These are phyloP conservation scores for Phyllosticta ampelicida DNA, from an alignment of 2,329 filamentous ascomycete genomes.

Conservation along the genomic window DNA sequence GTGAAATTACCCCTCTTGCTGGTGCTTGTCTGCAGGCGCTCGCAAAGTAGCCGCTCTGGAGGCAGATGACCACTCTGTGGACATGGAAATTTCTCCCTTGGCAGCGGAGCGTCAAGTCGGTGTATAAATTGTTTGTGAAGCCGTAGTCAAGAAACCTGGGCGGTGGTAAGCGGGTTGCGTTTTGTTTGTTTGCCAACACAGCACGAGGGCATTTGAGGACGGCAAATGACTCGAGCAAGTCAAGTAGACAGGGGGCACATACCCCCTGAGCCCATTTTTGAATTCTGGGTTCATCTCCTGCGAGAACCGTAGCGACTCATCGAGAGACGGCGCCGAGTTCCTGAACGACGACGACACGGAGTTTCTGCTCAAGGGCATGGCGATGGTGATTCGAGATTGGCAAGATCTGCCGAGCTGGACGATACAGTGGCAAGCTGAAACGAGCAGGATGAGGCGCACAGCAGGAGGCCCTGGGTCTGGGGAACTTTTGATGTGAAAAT, in stretches of 20 bases:
- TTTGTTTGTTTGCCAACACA: not conserved
- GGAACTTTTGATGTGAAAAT: not conserved
- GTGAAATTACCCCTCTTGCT: not conserved
- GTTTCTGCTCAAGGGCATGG: not conserved
- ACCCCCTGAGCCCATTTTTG: not conserved
- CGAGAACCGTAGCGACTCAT: not conserved
- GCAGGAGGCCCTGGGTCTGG: not conserved
- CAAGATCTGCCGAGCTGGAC: not conserved
- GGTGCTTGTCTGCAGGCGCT: not conserved
- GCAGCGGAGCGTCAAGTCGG: not conserved
- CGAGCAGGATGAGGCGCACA: not conserved
- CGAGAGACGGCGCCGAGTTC: not conserved
- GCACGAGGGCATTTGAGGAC: not conserved
- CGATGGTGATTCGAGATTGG: not conserved
- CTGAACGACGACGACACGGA: not conserved
- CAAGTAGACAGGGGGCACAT: not conserved
- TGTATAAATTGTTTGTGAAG: not conserved
- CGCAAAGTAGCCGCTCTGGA: not conserved
- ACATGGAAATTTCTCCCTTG: not conserved
- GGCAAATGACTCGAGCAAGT: not conserved
- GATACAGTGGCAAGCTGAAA: not conserved
- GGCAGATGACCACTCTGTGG: not conserved
- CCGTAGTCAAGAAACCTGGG: not conserved
- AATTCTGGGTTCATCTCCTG: not conserved
- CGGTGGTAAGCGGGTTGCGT: not conserved